Conservation (phyloP, 495 filamentous ascomycete genomes). For the Aspergillus baeticus region DNA sequence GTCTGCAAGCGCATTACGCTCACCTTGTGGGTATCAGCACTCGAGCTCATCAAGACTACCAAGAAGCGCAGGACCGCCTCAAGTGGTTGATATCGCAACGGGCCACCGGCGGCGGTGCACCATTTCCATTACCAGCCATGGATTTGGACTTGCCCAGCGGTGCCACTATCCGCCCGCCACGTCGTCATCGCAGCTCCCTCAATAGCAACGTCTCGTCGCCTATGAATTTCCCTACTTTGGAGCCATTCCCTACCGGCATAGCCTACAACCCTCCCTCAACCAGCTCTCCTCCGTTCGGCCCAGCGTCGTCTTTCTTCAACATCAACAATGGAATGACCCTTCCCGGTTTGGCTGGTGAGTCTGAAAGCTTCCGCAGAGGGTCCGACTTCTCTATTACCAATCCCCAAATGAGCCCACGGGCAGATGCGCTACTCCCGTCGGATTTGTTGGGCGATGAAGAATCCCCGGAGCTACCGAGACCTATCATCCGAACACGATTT, state of each 20-base stretch:
- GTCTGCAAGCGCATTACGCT: slow-evolving; percentile 52
- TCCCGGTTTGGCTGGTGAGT: slow-evolving; percentile 35
- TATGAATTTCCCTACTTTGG: slow-evolving; percentile 40
- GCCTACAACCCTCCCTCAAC: slow-evolving; percentile 45
- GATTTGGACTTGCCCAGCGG: slow-evolving; percentile 42
- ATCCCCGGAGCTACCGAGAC: slow-evolving; percentile 50
- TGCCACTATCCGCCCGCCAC: slow-evolving; percentile 45
- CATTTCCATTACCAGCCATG: slow-evolving; percentile 43
- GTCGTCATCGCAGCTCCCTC: slow-evolving; percentile 48
- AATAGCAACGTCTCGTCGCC: slow-evolving; percentile 49
- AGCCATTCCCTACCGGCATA: slow-evolving; percentile 36
- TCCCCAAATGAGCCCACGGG: slow-evolving; percentile 78
- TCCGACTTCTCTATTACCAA: slow-evolving; percentile 52
- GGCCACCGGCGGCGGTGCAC: slow-evolving; percentile 38
- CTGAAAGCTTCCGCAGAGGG: slow-evolving; percentile 40
- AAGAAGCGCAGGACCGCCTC: slow-evolving; percentile 52
- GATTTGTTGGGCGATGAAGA: slow-evolving; percentile 80
- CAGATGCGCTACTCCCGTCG: slow-evolving; percentile 73
- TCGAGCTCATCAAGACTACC: slow-evolving; percentile 50
- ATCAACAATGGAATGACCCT: slow-evolving; percentile 58
- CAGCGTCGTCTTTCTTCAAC: slow-evolving; percentile 55
- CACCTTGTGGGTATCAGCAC: slow-evolving; percentile 47
- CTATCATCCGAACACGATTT: slow-evolving; percentile 37
- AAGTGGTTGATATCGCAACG: slow-evolving; percentile 49
- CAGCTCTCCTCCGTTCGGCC: slow-evolving; percentile 49